phyloP scores from a whole-genome alignment of 129 eudicot species.

The Kitagawia praeruptora region DNA sequence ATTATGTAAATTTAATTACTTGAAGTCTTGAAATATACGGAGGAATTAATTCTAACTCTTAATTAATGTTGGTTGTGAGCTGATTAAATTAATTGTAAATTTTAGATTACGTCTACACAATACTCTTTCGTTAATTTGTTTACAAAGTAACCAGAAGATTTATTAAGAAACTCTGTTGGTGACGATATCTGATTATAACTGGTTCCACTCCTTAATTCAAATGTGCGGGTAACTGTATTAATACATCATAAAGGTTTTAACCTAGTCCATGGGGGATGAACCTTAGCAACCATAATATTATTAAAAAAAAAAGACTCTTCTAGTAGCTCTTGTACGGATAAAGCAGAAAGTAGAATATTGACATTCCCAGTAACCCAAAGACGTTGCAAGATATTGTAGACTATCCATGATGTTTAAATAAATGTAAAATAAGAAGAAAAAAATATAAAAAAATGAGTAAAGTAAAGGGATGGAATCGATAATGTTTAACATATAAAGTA shows the following conservation, averaged over 20 bases:
- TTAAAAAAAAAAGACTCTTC: no score
- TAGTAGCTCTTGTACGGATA: no score
- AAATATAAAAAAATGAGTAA: no score
- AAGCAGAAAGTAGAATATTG: no score
- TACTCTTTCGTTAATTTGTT: no score
- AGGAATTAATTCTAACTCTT: not conserved
- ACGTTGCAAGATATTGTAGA: slow-evolving; percentile 18
- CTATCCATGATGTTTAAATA: not conserved
- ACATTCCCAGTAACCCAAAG: slow-evolving; percentile 19
- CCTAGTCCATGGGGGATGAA: no score
- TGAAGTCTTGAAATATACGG: not conserved
- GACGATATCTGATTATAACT: slow-evolving; percentile 27
- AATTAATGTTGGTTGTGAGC: not conserved
- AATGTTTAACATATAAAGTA: no score
- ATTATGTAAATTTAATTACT: not conserved
- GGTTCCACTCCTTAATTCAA: slow-evolving; percentile 57
- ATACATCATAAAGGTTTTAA: no score
- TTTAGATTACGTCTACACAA: no score
- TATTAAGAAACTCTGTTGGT: not conserved
- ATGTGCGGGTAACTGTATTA: slow-evolving; percentile 17
- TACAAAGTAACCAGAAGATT: not conserved
- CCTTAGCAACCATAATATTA: no score
- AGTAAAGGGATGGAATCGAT: no score
- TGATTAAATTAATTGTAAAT: not conserved
- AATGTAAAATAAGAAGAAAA: no score